Conservation (phyloP, 192 early-diverging fungal genomes). For the Podila minutissima region DNA sequence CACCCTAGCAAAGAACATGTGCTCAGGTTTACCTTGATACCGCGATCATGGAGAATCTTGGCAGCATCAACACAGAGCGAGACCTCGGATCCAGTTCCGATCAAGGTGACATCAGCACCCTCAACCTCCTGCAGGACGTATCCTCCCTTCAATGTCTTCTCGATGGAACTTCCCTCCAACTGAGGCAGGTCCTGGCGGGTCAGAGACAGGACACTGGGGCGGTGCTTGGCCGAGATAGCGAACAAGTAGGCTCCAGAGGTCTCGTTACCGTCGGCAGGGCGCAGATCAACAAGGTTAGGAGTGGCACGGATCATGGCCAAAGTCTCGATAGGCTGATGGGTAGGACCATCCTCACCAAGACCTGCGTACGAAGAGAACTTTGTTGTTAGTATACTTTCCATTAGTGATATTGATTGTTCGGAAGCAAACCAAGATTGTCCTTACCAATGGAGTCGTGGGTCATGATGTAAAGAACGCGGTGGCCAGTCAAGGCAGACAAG, state of each 20-base stretch:
- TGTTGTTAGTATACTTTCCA: neutral
- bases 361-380: constrained; percentile 4
- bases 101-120: constrained; percentile 71
- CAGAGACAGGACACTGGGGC: constrained; percentile 87
- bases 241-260: constrained; percentile 88
- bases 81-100: constrained; percentile 93
- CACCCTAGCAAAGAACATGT: too few species aligned
- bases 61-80: constrained; percentile 90
- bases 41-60: constrained; percentile 69
- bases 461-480: constrained; percentile 96
- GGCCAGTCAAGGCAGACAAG: constrained; percentile 87
- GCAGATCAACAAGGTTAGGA: constrained; percentile 87
- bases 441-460: constrained; percentile 98
- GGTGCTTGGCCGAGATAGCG: constrained; percentile 73
- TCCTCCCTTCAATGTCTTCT: constrained; percentile 85
- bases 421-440: neutral
- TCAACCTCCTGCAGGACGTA: constrained; percentile 82
- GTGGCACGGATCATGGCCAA: constrained; percentile 87
- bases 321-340: constrained; percentile 98
- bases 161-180: constrained; percentile 83
- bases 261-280: constrained; percentile 97
- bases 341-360: constrained; percentile 98
- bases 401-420: neutral
- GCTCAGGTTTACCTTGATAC: constrained; percentile 44
- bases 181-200: constrained; percentile 96